These are phyloP conservation scores for Penicillium crystallinum DNA, from an alignment of 495 filamentous ascomycete species.

Conservation along the genomic window DNA sequence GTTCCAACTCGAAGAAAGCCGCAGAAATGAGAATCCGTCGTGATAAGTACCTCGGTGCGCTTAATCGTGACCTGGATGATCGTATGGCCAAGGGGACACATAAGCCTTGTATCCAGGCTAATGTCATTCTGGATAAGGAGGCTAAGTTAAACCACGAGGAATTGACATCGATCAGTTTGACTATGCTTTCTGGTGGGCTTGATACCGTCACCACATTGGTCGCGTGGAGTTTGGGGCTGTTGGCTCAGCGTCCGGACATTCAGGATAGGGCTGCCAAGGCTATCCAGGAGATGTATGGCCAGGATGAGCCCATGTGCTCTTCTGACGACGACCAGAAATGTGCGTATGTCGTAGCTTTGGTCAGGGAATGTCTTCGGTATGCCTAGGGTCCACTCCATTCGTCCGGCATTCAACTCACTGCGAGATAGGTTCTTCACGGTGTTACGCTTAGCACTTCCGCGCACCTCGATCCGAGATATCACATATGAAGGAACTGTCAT, in stretches of 20 bases:
- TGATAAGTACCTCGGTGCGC: slow-evolving; percentile 51
- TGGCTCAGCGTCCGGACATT: slow-evolving; percentile 54
- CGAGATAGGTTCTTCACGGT: slow-evolving; percentile 50
- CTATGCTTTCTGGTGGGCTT: slow-evolving; percentile 57
- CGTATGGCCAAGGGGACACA: slow-evolving; percentile 55
- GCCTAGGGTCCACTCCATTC: not conserved
- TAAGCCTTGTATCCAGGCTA: slow-evolving; percentile 60
- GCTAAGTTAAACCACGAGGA: slow-evolving; percentile 54
- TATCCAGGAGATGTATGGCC: slow-evolving; percentile 49
- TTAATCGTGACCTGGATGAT: slow-evolving; percentile 51
- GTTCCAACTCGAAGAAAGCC: slow-evolving; percentile 43
- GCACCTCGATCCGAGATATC: slow-evolving; percentile 55
- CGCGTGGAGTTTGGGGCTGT: slow-evolving; percentile 56
- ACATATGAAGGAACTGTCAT: slow-evolving; percentile 51
- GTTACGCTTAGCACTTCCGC: slow-evolving; percentile 55
- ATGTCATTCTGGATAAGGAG: slow-evolving; percentile 58
- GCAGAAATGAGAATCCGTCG: slow-evolving; percentile 54
- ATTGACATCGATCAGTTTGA: slow-evolving; percentile 57
- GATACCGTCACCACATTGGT: slow-evolving; percentile 60
- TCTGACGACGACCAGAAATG: slow-evolving; percentile 58
- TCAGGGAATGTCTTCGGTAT: slow-evolving; percentile 53
- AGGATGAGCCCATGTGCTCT: slow-evolving; percentile 51
- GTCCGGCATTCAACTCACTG: not conserved
- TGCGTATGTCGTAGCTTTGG: slow-evolving; percentile 53
- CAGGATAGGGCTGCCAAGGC: slow-evolving; percentile 54